These are phyloP conservation scores for Avena insularis DNA, from an alignment of 176 grass and related monocot species.

Conservation along the genomic window DNA sequence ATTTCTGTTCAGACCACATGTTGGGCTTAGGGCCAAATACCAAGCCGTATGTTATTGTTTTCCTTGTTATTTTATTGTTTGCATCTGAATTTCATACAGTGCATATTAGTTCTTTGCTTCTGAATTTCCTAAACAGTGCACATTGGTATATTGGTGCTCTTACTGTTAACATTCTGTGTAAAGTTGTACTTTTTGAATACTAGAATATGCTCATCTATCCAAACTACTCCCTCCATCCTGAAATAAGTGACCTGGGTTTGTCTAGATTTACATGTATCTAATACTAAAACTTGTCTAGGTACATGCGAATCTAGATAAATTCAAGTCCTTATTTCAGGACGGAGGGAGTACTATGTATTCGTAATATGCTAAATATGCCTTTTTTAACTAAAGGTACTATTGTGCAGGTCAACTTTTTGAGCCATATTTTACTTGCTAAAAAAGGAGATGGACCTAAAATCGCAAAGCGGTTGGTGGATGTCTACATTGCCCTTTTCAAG, in stretches of 20 bases:
- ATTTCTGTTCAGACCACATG: conserved; percentile 94
- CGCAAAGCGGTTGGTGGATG: conserved; percentile 88
- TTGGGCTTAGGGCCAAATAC: conserved; percentile 87
- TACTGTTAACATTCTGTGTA: not conserved
- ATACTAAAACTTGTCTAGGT: too few species aligned
- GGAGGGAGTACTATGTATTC: not conserved
- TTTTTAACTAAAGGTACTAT: conserved; percentile 42
- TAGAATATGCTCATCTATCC: conserved; percentile 13
- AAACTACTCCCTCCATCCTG: not conserved
- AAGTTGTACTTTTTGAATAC: conserved; percentile 27
- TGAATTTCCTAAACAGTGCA: not conserved
- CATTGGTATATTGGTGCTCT: conserved; percentile 20
- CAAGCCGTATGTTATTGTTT: conserved; percentile 81
- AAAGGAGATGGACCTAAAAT: conserved; percentile 91
- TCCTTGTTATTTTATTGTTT: conserved; percentile 24
- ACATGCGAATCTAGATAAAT: too few species aligned
- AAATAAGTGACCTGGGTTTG: too few species aligned
- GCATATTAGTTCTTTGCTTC: conserved; percentile 19
- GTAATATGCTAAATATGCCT: conserved; percentile 3
- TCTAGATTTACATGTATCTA: too few species aligned
- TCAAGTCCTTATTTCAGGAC: too few species aligned
- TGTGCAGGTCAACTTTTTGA: conserved; percentile 92
- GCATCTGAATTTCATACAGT: conserved; percentile 8
- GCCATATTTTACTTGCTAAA: conserved; percentile 76
- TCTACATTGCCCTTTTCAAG: conserved; percentile 98